Evolutionary conservation across 106 monocot species (phyloP), one percentile per base, ranked within the genome.

Genomic region (Phalaenopsis equestris): DNA sequence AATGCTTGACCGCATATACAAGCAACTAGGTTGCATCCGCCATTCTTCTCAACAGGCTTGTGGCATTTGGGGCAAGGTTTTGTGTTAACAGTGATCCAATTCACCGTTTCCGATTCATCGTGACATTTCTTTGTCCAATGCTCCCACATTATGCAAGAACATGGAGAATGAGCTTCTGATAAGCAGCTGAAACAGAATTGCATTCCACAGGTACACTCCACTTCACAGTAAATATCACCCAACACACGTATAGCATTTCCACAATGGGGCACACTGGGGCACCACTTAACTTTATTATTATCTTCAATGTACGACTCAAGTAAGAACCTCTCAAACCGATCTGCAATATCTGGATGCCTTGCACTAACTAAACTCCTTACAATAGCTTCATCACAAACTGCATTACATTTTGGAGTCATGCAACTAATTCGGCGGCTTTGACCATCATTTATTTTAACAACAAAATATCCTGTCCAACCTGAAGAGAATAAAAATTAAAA

Each of bases 221-320:
- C 94, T 85, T 97, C 97, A 78, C 88, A 92, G 77, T 83, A 86
- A 42, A 85, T 84, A 79, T 97, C 95, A 72, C 90, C 97, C 56
- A 92, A 84, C 56, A 94, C 90, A 52, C 86, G 90, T 55, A 97
- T 92, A 2, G 97, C 97, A 84, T 97, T 97, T 55, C 97, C 97
- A 87, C 97, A 97, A 81, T 97, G 90, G 16, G 96, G 96, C 42
- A 86, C 76, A 47, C 90, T 91, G 1, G 96, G 96, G 80, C 96
- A 96, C 96, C 96, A 93, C 49, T 97, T 97, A 65, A 97, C 97
- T 45, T 90, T 94, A 70, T 94, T 88, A 76, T 97, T 97, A 75
- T 97, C 97, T 78, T 97, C 97, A 73, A 97, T 90, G 78, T 97
- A 97, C 3, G 97, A 97, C 82, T 94, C 97, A 48, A 97, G 85